Conservation (phyloP, 148 eudicot genomes). For the Rhododendron kiyosumense region DNA sequence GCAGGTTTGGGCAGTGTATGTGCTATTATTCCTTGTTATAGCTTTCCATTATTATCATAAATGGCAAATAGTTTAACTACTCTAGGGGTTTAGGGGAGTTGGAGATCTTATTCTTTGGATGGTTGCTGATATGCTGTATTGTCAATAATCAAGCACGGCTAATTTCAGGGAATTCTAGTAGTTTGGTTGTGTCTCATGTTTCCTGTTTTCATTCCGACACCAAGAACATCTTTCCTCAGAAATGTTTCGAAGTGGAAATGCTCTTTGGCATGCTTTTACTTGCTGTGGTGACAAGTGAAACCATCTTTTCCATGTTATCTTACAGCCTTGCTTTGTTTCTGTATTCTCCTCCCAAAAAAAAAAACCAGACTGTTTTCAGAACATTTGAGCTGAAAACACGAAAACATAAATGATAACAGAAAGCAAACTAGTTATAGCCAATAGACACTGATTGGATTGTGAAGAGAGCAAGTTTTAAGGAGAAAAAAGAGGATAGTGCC, state of each 20-base stretch:
- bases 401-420: background rate
- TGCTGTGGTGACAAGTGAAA: background rate
- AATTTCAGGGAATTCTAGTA: background rate
- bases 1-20: constrained; percentile 99
- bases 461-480: background rate
- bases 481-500: background rate
- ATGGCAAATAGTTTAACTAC: background rate
- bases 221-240: background rate
- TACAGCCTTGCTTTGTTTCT: background rate
- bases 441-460: background rate
- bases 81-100: background rate
- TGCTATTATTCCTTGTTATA: constrained; percentile 13
- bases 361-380: background rate
- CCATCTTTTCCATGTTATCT: background rate
- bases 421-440: background rate
- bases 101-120: background rate
- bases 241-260: background rate
- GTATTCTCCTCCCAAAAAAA: background rate
- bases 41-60: background rate
- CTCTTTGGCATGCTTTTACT: background rate
- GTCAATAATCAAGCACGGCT: background rate
- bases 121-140: background rate
- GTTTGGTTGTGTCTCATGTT: background rate
- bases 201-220: background rate
- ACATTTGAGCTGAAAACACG: background rate